These are phyloP conservation scores for Fraxinus excelsior DNA, from an alignment of 257 asterid species.

Conservation along the genomic window DNA sequence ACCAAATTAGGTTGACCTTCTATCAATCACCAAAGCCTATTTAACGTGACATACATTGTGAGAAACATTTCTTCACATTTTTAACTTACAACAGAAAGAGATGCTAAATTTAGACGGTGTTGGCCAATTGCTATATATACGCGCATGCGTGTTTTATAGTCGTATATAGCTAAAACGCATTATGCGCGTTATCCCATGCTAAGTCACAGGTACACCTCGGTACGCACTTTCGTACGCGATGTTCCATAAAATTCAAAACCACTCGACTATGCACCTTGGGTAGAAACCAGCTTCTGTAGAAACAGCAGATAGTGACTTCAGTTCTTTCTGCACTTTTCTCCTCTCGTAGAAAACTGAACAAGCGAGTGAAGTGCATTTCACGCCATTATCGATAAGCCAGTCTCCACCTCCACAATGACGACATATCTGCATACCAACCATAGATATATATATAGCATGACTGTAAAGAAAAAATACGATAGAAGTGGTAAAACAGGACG, in stretches of 20 bases:
- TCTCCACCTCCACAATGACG: conserved; percentile 98
- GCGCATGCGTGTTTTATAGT: too few relatives aligned
- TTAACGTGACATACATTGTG: too few relatives aligned
- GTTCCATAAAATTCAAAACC: conserved; percentile 42
- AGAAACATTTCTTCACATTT: not conserved
- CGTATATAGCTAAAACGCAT: not conserved
- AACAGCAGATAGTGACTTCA: conserved; percentile 63
- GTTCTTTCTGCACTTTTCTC: conserved; percentile 77
- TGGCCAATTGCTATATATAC: not conserved
- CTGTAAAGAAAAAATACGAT: not conserved
- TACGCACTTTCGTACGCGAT: not conserved
- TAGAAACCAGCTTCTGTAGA: conserved; percentile 63
- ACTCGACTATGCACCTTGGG: conserved; percentile 74
- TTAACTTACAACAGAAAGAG: not conserved
- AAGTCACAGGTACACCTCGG: too few relatives aligned
- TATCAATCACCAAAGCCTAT: not conserved
- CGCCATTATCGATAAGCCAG: conserved; percentile 81
- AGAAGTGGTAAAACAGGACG: not conserved
- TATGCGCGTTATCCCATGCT: not conserved
- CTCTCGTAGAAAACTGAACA: conserved; percentile 89
- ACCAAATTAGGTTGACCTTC: too few relatives aligned
- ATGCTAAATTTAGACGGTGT: not conserved
- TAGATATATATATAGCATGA: not conserved
- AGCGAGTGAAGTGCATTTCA: conserved; percentile 82
- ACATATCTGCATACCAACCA: conserved; percentile 59